phyloP scores from a whole-genome alignment of 257 asterid species.

The Osmanthus fragrans region DNA sequence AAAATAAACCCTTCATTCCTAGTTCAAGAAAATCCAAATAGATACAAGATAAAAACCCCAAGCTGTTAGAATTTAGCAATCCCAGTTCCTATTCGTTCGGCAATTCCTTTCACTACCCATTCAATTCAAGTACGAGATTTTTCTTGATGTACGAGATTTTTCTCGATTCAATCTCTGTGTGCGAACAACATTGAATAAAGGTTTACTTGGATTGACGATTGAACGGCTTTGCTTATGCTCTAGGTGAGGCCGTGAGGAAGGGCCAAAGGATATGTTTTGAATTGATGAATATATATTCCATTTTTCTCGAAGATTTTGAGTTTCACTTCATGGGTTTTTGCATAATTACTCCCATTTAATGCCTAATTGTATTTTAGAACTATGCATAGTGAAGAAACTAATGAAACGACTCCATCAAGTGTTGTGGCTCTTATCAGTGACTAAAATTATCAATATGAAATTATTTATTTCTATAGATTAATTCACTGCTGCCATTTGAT shows the following conservation, averaged over 20 bases:
- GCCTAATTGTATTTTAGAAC: not conserved
- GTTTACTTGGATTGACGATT: not conserved
- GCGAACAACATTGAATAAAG: no score
- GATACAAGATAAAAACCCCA: no score
- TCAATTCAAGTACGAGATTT: no score
- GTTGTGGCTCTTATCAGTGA: not conserved
- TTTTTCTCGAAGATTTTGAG: not conserved
- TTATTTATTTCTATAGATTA: not conserved
- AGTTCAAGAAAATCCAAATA: no score
- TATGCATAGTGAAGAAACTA: not conserved
- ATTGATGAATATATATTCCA: not conserved
- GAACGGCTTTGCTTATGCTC: slow-evolving; percentile 35
- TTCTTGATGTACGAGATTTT: no score
- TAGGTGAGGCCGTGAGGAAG: slow-evolving; percentile 24
- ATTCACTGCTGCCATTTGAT: not conserved
- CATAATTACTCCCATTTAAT: no score
- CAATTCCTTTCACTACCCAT: no score
- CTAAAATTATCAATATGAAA: not conserved
- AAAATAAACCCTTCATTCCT: no score
- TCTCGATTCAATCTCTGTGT: no score
- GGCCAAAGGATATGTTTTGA: slow-evolving; percentile 47
- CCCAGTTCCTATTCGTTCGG: no score
- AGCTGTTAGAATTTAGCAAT: no score
- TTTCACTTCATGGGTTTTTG: not conserved
- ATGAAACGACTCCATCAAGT: not conserved